Base-by-base conservation (phyloP, 768 basidiomycete genomes). In the Suillus cothurnatus region DNA sequence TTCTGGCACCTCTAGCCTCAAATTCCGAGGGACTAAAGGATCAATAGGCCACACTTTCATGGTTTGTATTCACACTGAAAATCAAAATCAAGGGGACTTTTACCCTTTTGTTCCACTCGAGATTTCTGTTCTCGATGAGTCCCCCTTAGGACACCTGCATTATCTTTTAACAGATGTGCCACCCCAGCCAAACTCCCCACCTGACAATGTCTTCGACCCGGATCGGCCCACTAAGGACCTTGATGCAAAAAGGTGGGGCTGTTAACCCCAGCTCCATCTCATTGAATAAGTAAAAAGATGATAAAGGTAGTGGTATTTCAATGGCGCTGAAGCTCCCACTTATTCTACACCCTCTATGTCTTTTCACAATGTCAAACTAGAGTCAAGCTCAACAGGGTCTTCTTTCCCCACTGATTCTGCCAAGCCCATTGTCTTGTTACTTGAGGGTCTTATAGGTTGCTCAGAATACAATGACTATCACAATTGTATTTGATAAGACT, bases 331-430 rank as follows among this genome's bases (percentile, higher is more conserved):
- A 87, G 85, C 88, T 88, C 88, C 88, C 88, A 88, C 88, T 86
- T 88, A 88, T 88, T 78, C 87, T 89, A 88, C 88, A 86, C 87
- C 87, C 86, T 83, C 84, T 86, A 88, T 87, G 87, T 88, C 88
- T 88, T 86, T 87, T 88, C 85, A 88, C 88, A 88, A 86, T 89
- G 88, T 86, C 88, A 89, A 86, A 89, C 88, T 88, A 89, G 88
- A 89, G 88, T 89, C 88, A 89, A 88, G 87, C 88, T 88, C 87
- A 88, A 88, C 88, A 88, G 87, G 87, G 86, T 88, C 88, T 88
- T 88, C 87, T 88, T 88, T 88, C 85, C 87, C 87, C 83, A 82
- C 84, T 53, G 52, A n/a, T n/a, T n/a, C n/a, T n/a, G n/a, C n/a
- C n/a, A n/a, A n/a, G n/a, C n/a, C n/a, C n/a, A n/a, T n/a, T n/a